phyloP scores from a whole-genome alignment of 1,139 yeast species.

The Yamadazyma epiphylla region DNA sequence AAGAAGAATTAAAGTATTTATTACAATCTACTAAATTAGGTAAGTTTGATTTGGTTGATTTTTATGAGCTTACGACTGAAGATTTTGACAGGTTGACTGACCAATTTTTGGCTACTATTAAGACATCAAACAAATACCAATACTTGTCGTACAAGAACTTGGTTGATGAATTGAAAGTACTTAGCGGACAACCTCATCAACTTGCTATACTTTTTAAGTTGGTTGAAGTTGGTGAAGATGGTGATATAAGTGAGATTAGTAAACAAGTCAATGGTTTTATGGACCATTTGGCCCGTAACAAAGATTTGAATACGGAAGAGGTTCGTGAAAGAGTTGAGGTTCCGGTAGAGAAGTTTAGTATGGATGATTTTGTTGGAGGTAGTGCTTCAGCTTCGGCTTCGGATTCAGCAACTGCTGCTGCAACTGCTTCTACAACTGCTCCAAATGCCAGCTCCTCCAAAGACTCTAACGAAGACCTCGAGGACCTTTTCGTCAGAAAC shows the following conservation, averaged over 20 bases:
- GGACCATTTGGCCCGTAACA: constrained; percentile 7
- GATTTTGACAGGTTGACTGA: constrained; percentile 5
- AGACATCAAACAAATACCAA: constrained; percentile 5
- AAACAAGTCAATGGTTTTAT: constrained; percentile 6
- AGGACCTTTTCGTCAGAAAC: constrained; percentile 14
- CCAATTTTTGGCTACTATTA: constrained; percentile 6
- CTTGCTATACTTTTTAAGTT: neutral
- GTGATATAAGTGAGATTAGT: constrained; percentile 1
- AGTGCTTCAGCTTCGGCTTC: too few relatives aligned
- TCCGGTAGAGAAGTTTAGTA: constrained; percentile 18
- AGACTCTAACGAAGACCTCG: too few relatives aligned
- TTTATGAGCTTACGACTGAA: constrained; percentile 8
- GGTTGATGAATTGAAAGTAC: constrained; percentile 1
- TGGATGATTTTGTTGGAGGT: constrained; percentile 17
- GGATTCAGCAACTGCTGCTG: too few relatives aligned
- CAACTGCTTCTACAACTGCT: too few relatives aligned
- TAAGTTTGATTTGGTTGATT: constrained; percentile 10
- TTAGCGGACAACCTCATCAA: neutral
- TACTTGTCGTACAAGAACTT: constrained; percentile 6
- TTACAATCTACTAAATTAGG: constrained; percentile 5
- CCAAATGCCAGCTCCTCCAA: too few relatives aligned
- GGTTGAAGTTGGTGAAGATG: neutral
- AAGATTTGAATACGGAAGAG: constrained; percentile 7
- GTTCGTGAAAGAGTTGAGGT: constrained; percentile 10
- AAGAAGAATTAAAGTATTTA: constrained; percentile 2